These are phyloP conservation scores for Cutaneotrichosporon cavernicola DNA, from an alignment of 1,284 basidiomycete species.

Conservation along the genomic window DNA sequence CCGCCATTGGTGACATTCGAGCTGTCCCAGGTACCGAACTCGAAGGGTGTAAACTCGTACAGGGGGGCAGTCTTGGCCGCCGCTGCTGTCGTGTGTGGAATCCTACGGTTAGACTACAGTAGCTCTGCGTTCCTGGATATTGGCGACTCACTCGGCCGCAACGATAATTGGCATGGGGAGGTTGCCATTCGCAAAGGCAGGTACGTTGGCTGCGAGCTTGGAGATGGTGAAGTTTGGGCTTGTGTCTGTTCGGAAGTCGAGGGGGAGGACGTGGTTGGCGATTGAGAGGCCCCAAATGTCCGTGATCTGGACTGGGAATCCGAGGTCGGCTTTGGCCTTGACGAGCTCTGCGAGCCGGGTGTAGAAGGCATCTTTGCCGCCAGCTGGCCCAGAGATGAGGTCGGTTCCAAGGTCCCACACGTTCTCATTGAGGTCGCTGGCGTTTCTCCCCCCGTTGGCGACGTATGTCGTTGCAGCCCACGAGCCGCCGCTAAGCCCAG, in stretches of 20 bases:
- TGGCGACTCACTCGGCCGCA: constrained; percentile 1
- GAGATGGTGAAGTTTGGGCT: constrained; percentile 50
- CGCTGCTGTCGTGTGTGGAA: background rate
- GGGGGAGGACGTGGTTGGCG: constrained; percentile 45
- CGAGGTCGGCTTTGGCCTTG: constrained; percentile 39
- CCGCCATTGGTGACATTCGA: constrained; percentile 40
- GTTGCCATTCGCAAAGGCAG: constrained; percentile 21
- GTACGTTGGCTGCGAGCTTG: constrained; percentile 10
- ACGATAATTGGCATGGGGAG: constrained; percentile 23
- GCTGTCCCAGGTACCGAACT: constrained; percentile 55
- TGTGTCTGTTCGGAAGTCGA: constrained; percentile 39
- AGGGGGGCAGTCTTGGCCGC: constrained; percentile 28
- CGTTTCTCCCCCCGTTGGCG: constrained; percentile 42
- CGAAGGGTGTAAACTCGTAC: constrained; percentile 53
- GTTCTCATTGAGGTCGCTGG: constrained; percentile 31
- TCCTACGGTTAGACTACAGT: background rate
- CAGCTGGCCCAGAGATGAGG: constrained; percentile 52
- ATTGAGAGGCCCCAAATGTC: constrained; percentile 49
- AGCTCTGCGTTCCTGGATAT: too few species aligned
- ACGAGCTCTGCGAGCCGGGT: constrained; percentile 44
- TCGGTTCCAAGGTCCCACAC: constrained; percentile 54
- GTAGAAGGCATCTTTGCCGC: constrained; percentile 52
- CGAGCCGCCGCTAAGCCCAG: constrained; percentile 48
- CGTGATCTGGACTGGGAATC: constrained; percentile 49
- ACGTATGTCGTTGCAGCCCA: constrained; percentile 48